Evolutionary conservation across 345 rosid species (phyloP), one percentile per base, ranked within the genome.

Genomic region (Eucalyptus erythrocorys): DNA sequence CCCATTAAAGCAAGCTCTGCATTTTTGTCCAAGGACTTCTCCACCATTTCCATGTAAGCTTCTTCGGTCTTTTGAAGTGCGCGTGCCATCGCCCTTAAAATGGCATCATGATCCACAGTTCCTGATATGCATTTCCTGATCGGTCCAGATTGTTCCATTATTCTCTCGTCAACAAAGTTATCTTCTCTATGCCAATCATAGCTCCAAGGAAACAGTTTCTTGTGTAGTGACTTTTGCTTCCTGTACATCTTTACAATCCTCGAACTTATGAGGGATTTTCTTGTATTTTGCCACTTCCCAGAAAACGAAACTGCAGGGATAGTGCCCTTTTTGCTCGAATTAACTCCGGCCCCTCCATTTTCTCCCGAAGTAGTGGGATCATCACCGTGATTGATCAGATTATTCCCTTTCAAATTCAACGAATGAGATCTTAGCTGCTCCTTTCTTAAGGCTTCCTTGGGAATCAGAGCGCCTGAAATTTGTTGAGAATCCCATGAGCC

Each of bases 1-100:
- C 99, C 99, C 99, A 97, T 97, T 87, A 97, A 89, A 71, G 98
- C 98, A 89, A 97, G 98, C 93, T 97, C 99, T 7, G 99, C 97
- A 91, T 95, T 94, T 94, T 89, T 94, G 89, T 96, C 98, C 86
- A 95, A 95, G 89, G 96, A 94, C 86, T 93, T 95, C 91, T 97
- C 99, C 90, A 96, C 98, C 99, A 97, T 94, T 89, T 97, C 97
- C 97, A 95, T 95, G 91, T 97, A 97, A 81, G 97, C 97, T 86
- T 94, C 95, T 91, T 97, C 99, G 7, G 99, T 93, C 64, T 71
- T 92, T 90, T 94, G 92, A 66, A 97, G 95, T 61, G 97, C 99
- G 79, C 90, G 92, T 89, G 94, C 93, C 98, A 97, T 95, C 85
- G 99, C 99, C 91, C 94, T 94, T 86, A 97, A 92, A 89, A 97